These are phyloP conservation scores for Posidonia oceanica DNA, from an alignment of 116 monocot genomes.

Conservation along the genomic window DNA sequence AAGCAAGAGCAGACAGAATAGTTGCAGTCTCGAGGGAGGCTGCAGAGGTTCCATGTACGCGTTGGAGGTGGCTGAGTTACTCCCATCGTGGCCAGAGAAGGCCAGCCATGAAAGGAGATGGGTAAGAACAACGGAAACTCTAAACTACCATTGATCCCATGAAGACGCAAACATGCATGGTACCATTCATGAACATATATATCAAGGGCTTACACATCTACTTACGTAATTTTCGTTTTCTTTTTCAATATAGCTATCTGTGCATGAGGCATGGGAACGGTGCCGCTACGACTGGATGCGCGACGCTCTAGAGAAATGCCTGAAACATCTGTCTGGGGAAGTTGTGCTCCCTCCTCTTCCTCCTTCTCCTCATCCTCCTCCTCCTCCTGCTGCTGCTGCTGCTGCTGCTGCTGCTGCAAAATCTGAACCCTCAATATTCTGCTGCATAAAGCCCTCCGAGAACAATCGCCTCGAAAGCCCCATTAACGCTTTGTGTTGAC, in stretches of 20 bases:
- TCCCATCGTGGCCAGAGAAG: slow-evolving; percentile 56
- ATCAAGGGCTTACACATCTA: too few species aligned
- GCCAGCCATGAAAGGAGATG: slow-evolving; percentile 47
- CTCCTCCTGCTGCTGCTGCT: too few species aligned
- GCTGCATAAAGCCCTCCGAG: too few species aligned
- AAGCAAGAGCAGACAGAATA: slow-evolving; percentile 49
- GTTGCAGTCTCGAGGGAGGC: slow-evolving; percentile 19
- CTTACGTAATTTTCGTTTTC: too few species aligned
- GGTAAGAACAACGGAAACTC: slow-evolving; percentile 18
- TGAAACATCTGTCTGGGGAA: slow-evolving; percentile 9
- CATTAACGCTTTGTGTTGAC: too few species aligned
- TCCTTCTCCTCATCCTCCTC: too few species aligned
- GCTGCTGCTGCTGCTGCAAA: too few species aligned
- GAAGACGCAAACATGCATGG: not conserved
- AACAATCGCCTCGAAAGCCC: too few species aligned
- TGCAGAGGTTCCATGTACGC: slow-evolving; percentile 62
- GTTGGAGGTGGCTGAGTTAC: slow-evolving; percentile 48
- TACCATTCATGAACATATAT: not conserved
- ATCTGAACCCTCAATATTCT: too few species aligned
- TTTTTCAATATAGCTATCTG: slow-evolving; percentile 21
- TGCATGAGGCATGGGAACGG: slow-evolving; percentile 37
- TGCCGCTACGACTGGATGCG: slow-evolving; percentile 84
- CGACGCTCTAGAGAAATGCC: slow-evolving; percentile 36
- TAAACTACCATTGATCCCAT: not conserved
- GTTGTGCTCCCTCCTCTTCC: too few species aligned